phyloP scores from a whole-genome alignment of 2,329 filamentous ascomycete genomes.

The Colletotrichum siamense region DNA sequence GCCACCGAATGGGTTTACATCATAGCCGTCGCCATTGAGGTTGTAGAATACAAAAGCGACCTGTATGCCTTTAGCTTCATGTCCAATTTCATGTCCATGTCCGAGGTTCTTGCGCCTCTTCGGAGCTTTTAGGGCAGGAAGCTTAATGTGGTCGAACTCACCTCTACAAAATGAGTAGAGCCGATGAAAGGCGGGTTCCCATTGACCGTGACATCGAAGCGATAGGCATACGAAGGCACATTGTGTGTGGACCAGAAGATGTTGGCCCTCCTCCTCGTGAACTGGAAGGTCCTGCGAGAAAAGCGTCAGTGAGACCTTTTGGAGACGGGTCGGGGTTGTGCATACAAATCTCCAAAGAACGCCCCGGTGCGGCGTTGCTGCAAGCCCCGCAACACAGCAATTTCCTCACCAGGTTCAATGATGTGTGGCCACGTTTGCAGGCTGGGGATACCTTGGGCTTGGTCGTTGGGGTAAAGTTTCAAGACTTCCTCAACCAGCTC shows the following conservation, averaged over 20 bases:
- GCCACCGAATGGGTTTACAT: slow-evolving; percentile 34
- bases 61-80: slow-evolving; percentile 14
- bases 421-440: slow-evolving; percentile 36
- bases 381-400: slow-evolving; percentile 27
- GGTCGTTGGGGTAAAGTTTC: slow-evolving; percentile 35
- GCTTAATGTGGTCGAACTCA: not conserved
- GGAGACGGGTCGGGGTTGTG: not conserved
- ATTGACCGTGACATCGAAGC: slow-evolving; percentile 36
- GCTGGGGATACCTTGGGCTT: slow-evolving; percentile 37
- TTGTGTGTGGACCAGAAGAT: slow-evolving; percentile 30
- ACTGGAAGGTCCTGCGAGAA: slow-evolving; percentile 28
- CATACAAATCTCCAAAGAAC: slow-evolving; percentile 28
- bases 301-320: not conserved
- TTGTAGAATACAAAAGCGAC: slow-evolving; percentile 48
- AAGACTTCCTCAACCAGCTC: slow-evolving; percentile 28
- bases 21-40: slow-evolving; percentile 34
- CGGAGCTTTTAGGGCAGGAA: not conserved
- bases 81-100: not conserved
- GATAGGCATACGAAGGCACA: slow-evolving; percentile 34
- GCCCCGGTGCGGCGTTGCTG: slow-evolving; percentile 35
- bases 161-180: slow-evolving; percentile 44
- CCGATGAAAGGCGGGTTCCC: slow-evolving; percentile 25
- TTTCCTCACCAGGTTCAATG: slow-evolving; percentile 29
- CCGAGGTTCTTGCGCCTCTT: not conserved
- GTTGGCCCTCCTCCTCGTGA: slow-evolving; percentile 30